Base-by-base conservation (phyloP, 2,329 filamentous ascomycete species). In the Ramularia collo-cygni region DNA sequence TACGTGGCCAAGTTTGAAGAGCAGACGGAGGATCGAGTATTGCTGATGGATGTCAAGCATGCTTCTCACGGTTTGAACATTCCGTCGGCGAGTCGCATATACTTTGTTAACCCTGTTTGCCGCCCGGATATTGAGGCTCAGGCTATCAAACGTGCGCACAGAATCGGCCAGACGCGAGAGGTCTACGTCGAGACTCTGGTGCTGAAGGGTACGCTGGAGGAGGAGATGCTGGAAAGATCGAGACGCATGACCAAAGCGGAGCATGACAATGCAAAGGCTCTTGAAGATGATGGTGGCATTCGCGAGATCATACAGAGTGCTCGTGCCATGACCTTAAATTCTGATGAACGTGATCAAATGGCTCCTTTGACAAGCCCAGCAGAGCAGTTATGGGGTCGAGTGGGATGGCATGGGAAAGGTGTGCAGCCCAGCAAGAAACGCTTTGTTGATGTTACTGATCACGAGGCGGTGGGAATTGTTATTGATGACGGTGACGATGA, bases 41-140 rank as follows among this genome's bases (percentile, higher is more conserved):
- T 95, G 2, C 71, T 95, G 1, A 95, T 95, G 83, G 88, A 95
- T 56, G 76, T 95, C n/a, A 78, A 77, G 1, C 86, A 92, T 57
- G 89, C 89, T 19, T 86, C 89, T 0, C 86, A 89, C 46, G 90
- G 90, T 0, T 71, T 96, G 0, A 89, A 95, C 57, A 79, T 95
- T 61, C 81, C 80, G 37, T 79, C 77, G 8, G 89, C 89, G 1
- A 92, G 84, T 4, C 72, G 90, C 2, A 81, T 96, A 8, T 93
- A 88, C 63, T 95, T 96, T 47, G 75, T 94, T 40, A 90, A 83
- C 48, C 89, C 90, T 0, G 85, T 94, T 9, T 82, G 92, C 59
- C 84, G 89, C 37, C 87, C 87, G 0, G 69, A 85, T 48, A 75
- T 94, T 1, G 85, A 94, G 60, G 87, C 85, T 1, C 90, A 96